Base-by-base conservation (phyloP, 352 stramenopile species). In the Phytopythium chamaehyphon region DNA sequence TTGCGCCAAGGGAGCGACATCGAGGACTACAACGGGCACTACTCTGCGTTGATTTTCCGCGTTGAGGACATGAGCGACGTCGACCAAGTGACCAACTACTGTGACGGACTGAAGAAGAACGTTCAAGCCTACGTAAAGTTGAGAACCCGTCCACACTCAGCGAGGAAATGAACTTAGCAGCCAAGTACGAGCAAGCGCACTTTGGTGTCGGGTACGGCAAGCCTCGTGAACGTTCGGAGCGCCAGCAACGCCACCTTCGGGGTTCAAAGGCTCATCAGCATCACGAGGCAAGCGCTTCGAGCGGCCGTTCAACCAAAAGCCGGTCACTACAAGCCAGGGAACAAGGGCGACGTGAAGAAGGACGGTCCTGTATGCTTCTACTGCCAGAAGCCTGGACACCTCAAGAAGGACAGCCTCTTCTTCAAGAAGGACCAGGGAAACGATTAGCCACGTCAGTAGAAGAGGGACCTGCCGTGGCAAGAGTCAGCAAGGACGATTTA, bases 131-230 rank as follows among this genome's bases (percentile, higher is more conserved):
- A 55, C 49, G 38, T 55, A 21, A 55, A 55, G 38, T 55, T 9
- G 28, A 33, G 28, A 33, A 33, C 28, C 28, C 28, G 9, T 5
- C 28, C 28, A 33, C 28, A 9, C 23, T 48, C 16, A 51, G 39
- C 39, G 47, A 57, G 15, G 56, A 26, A 9, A 61, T 56, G 54
- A 28, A 52, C 31, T 26, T 46, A 23, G 54, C 38, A 22, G 35
- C 23, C 47, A 61, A 61, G 47, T 55, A 61, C n/a, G 45, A 55
- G 54, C 47, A 45, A 18, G 37, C 44, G 9, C 46, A 61, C n/a
- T 42, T 60, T 21, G 21, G 36, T 37, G 44, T 33, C 12, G 42
- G 45, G 9, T 35, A 23, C 19, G 47, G 38, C 1, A n/a, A 18
- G 8, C 6, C 7, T 39, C 49, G 55, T 6, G 55, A 62, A 28